A percentile compares a stretch with the other conserved stretches of the same genome.
Conservation (phyloP, 306 rosid species). For the Citrullus mucosospermus region DNA sequence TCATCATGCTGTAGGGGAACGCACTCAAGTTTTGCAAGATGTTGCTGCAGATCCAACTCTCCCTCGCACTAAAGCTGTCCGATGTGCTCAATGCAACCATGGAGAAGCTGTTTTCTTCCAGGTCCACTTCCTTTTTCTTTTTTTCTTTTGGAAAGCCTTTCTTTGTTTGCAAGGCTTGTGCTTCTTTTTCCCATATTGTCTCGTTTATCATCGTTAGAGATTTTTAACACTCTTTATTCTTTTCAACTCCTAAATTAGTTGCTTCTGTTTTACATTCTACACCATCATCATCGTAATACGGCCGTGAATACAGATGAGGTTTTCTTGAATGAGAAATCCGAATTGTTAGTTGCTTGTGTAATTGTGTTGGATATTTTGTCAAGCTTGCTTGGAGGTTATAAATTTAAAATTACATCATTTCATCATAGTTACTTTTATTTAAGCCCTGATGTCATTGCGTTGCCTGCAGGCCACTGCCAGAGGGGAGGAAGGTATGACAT, state of each 20-base stretch:
- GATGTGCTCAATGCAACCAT: constrained; percentile 78
- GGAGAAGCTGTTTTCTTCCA: constrained; percentile 99
- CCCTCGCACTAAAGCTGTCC: constrained; percentile 92
- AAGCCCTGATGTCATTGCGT: not conserved
- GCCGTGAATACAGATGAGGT: not conserved
- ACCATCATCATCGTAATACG: not conserved
- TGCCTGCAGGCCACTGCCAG: constrained; percentile 46
- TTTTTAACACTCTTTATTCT: not conserved
- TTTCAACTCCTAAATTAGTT: not conserved
- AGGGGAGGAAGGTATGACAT: constrained; percentile 72
- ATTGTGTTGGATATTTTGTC: not conserved
- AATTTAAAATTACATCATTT: not conserved
- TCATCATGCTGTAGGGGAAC: constrained; percentile 85
- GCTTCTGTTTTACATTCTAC: no score
- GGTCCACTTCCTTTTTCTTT: constrained; percentile 23
- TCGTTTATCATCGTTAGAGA: not conserved
- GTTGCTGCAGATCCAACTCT: constrained; percentile 97
- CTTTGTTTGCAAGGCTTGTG: not conserved
- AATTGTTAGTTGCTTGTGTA: not conserved
- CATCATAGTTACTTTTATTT: not conserved
- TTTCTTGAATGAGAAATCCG: not conserved
- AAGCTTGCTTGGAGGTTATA: not conserved
- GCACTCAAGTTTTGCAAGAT: constrained; percentile 81
- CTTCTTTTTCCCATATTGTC: not conserved
- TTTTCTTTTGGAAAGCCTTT: no score